These are phyloP conservation scores for Candida anutae DNA, from an alignment of 1,139 yeast species.

Conservation along the genomic window DNA sequence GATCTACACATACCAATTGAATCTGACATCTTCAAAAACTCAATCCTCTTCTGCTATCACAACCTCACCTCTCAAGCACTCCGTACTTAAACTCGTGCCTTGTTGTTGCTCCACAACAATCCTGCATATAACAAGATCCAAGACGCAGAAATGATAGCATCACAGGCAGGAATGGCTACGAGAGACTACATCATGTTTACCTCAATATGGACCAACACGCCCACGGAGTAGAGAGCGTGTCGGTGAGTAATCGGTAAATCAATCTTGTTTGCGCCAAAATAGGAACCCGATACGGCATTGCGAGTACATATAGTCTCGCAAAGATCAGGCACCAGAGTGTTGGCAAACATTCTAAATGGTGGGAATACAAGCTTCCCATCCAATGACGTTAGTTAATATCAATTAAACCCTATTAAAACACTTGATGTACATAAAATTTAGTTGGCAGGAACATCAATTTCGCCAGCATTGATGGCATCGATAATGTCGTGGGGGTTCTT, in stretches of 20 bases:
- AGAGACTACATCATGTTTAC: too few species aligned
- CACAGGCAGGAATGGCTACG: too few species aligned
- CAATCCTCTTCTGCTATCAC: too few species aligned
- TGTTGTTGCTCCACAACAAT: too few species aligned
- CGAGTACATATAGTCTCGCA: slow-evolving; percentile 5
- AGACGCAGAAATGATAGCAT: too few species aligned
- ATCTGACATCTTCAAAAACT: slow-evolving; percentile 42
- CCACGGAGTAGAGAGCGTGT: slow-evolving; percentile 19
- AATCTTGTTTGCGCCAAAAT: slow-evolving; percentile 94
- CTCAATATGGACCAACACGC: slow-evolving; percentile 66
- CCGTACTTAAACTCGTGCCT: too few species aligned
- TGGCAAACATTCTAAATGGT: slow-evolving; percentile 10
- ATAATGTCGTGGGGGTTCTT: slow-evolving; percentile 99
- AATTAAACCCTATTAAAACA: slow-evolving; percentile 29
- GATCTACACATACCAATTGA: slow-evolving; percentile 39
- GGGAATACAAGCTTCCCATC: background rate
- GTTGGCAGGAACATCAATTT: slow-evolving; percentile 91
- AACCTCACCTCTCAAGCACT: too few species aligned
- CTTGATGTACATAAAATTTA: slow-evolving; percentile 39
- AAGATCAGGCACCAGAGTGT: slow-evolving; percentile 57
- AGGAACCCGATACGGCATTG: slow-evolving; percentile 69
- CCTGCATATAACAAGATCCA: too few species aligned
- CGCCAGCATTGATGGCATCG: slow-evolving; percentile 97
- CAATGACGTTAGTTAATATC: slow-evolving; percentile 8
- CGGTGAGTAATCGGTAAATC: slow-evolving; percentile 65